A percentile compares a stretch with the other conserved stretches of the same genome.
Conservation (phyloP, 1,139 yeast genomes). For the Blastobotrys apis region DNA sequence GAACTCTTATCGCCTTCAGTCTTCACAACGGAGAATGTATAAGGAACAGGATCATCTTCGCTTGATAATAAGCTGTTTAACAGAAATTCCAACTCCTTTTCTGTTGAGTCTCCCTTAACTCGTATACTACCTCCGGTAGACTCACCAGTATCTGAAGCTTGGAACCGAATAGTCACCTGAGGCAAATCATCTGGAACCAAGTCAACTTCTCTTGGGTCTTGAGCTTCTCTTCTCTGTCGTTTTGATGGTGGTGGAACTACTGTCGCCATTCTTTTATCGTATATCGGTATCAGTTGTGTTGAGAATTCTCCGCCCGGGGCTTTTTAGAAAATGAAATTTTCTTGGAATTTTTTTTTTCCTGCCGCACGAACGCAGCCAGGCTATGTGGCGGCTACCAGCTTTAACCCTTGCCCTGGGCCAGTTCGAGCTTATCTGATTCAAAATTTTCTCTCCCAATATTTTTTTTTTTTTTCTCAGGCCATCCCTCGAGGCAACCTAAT, state of each 20-base stretch:
- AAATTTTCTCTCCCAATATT: not conserved
- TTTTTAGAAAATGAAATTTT: too few species aligned
- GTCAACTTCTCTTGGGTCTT: conserved; percentile 70
- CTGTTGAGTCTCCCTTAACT: conserved; percentile 87
- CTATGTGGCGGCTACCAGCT: too few species aligned
- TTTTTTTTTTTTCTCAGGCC: conserved; percentile 3
- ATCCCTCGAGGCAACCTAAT: conserved; percentile 2
- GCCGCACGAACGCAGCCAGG: too few species aligned
- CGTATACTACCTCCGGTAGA: conserved; percentile 77
- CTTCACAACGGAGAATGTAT: conserved; percentile 66
- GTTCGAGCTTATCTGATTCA: not conserved
- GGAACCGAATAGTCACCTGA: conserved; percentile 80
- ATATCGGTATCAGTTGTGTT: too few species aligned
- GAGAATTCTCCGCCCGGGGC: too few species aligned
- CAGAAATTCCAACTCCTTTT: conserved; percentile 81
- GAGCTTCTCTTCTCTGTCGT: conserved; percentile 80
- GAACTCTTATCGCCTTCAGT: conserved; percentile 39
- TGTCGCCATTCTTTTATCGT: conserved; percentile 65
- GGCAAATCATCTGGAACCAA: conserved; percentile 77
- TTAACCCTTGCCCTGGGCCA: too few species aligned
- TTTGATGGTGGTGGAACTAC: conserved; percentile 91
- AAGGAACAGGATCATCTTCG: conserved; percentile 82
- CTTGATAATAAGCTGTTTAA: conserved; percentile 52
- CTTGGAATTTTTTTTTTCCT: not conserved
- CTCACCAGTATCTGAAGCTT: conserved; percentile 94